Evolutionary conservation across 192 early-diverging fungal genomes (phyloP), one percentile per base, ranked within the genome.

Genomic region (Geranomyces variabilis): DNA sequence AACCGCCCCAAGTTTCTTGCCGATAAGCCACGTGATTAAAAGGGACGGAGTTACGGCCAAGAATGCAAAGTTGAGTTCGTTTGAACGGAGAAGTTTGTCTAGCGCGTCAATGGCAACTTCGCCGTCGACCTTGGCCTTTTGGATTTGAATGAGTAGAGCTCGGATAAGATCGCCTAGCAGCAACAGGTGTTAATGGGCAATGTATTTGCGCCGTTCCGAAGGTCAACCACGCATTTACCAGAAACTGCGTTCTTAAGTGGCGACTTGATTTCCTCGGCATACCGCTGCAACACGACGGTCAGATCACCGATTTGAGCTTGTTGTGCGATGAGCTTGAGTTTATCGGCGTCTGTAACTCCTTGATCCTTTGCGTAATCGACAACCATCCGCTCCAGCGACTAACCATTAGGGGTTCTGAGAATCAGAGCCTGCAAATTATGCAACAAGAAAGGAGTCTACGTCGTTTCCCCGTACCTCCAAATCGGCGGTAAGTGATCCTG

Each of bases 31-130:
- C 0, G 86, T 71, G 3, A 90, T 66, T 49, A 89, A 33, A 7
- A 92, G 79, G 44, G 92, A 86, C 4, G 93, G 93, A 1, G 91
- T 83, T 0, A 92, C 84, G 0, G 91, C 93, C 60, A 97, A 73
- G 62, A 97, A 89, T 12, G 93, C 88, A 86, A 97, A 97, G 66
- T 97, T 97, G 65, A 97, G 88, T 73, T 97, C 96, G 76, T 97
- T 97, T 0, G 96, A 89, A 66, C 90, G 90, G 57, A 97, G 86
- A 24, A 97, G 85, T 71, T 96, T 94, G 76, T 97, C 94, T 24
- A 97, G 73, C 0, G 95, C 94, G 0, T 92, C 81, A 90, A 97
- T 95, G 17, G 94, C 93, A 8, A 94, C 78, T 41, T 93, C 93
- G 30, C 93, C 86, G 76, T 97, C 96, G 0, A 97, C 94, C 76